Evolutionary conservation across 2,329 filamentous ascomycete genomes (phyloP).

Genomic region (Cladosporium velox): DNA sequence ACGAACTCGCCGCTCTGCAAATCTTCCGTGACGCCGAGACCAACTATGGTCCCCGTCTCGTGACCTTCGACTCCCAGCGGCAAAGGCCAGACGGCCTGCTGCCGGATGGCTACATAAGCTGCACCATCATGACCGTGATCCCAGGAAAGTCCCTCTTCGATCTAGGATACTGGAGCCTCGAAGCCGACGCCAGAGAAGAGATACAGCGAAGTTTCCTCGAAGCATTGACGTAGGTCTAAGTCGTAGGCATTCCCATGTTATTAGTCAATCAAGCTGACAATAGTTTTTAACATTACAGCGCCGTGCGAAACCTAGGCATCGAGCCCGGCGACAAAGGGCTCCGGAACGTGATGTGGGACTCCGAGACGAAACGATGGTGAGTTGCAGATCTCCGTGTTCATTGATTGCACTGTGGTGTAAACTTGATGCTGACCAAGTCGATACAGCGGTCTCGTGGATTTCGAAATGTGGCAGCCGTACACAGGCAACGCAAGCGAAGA

Average conservation of each 20-base stretch:
- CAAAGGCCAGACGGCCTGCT: conserved; percentile 29
- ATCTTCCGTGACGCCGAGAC: conserved; percentile 26
- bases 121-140: conserved; percentile 34
- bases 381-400: not conserved
- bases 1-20: conserved; percentile 32
- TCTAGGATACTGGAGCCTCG: conserved; percentile 34
- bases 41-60: conserved; percentile 30
- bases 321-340: conserved; percentile 37
- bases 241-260: too few species aligned
- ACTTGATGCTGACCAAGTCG: not conserved
- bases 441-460: conserved; percentile 34
- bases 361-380: conserved; percentile 15
- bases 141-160: conserved; percentile 34
- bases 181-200: conserved; percentile 24
- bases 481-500: conserved; percentile 30
- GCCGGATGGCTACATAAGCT: conserved; percentile 34
- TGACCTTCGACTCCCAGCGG: conserved; percentile 26
- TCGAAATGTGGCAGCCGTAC: conserved; percentile 33
- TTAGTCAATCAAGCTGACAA: not conserved
- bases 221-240: conserved; percentile 27
- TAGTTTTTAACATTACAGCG: conserved; percentile 14
- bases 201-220: conserved; percentile 31
- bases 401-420: not conserved
- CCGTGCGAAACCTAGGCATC: conserved; percentile 32
- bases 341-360: conserved; percentile 36